These are phyloP conservation scores for Malus hybrid DNA, from an alignment of 331 rosid genomes.

Conservation along the genomic window DNA sequence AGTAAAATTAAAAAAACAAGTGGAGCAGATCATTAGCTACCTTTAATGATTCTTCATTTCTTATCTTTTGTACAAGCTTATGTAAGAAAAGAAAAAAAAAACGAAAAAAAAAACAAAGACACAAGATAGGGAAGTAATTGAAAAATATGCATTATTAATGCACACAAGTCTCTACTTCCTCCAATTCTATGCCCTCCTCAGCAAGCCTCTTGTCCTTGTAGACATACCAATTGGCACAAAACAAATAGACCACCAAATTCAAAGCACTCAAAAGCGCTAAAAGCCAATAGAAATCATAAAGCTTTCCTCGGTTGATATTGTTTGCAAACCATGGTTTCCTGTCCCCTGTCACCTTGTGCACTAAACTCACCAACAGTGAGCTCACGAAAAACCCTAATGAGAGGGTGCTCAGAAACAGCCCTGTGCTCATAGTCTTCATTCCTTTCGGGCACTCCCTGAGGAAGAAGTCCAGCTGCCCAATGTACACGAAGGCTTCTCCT, in stretches of 20 bases:
- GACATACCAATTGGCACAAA: constrained; percentile 15
- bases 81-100: background rate
- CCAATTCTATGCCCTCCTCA: constrained; percentile 49
- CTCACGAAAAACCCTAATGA: constrained; percentile 73
- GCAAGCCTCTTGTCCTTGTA: constrained; percentile 76
- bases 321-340: constrained; percentile 68
- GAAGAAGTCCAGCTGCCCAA: constrained; percentile 81
- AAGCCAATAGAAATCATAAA: constrained; percentile 74
- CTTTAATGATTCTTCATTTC: constrained; percentile 1
- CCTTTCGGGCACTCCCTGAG: constrained; percentile 83
- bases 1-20: no score
- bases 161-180: constrained; percentile 27
- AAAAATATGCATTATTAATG: constrained; percentile 22
- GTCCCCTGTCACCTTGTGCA: constrained; percentile 47
- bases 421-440: constrained; percentile 94
- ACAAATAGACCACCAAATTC: constrained; percentile 34
- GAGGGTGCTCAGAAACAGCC: constrained; percentile 72
- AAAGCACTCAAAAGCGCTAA: constrained; percentile 54
- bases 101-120: background rate
- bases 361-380: constrained; percentile 57
- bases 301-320: constrained; percentile 71
- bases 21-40: no score
- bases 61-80: background rate
- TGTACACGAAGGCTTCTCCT: constrained; percentile 76
- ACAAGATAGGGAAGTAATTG: background rate